Conservation (phyloP, 2,329 filamentous ascomycete genomes). For the Fusarium nanum region DNA sequence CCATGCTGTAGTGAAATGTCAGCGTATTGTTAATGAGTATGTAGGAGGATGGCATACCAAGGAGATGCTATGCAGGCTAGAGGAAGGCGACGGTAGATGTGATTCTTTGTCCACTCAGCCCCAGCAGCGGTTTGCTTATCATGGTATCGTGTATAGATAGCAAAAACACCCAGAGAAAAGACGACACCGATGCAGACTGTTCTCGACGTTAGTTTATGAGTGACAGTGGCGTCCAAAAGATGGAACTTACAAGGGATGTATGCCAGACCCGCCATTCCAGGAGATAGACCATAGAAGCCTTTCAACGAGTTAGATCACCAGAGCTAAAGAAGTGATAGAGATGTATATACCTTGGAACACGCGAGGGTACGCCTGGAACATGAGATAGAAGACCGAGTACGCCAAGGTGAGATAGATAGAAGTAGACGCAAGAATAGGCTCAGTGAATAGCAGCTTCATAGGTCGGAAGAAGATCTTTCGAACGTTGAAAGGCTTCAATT, state of each 20-base stretch:
- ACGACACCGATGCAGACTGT: constrained; percentile 45
- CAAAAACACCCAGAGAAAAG: constrained; percentile 41
- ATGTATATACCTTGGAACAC: constrained; percentile 54
- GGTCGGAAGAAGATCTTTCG: constrained; percentile 63
- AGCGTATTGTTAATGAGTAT: not conserved
- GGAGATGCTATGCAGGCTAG: constrained; percentile 69
- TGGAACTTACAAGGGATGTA: constrained; percentile 59
- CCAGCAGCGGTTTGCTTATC: constrained; percentile 43
- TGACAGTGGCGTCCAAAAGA: not conserved
- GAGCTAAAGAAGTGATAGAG: not conserved
- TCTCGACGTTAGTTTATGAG: not conserved
- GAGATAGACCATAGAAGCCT: constrained; percentile 57
- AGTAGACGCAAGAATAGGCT: constrained; percentile 63
- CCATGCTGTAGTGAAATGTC: constrained; percentile 55
- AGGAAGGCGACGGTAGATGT: constrained; percentile 53
- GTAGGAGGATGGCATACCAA: constrained; percentile 61
- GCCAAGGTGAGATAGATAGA: constrained; percentile 62
- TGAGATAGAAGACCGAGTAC: constrained; percentile 64
- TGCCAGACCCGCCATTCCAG: constrained; percentile 59
- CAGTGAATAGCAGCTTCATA: constrained; percentile 59
- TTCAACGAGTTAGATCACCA: constrained; percentile 3
- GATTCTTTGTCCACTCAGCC: constrained; percentile 48
- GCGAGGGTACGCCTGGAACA: constrained; percentile 64
- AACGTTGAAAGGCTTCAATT: constrained; percentile 52
- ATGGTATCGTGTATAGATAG: constrained; percentile 47